phyloP scores from a whole-genome alignment of 768 basidiomycete species.

The Phaeotremella fagi region DNA sequence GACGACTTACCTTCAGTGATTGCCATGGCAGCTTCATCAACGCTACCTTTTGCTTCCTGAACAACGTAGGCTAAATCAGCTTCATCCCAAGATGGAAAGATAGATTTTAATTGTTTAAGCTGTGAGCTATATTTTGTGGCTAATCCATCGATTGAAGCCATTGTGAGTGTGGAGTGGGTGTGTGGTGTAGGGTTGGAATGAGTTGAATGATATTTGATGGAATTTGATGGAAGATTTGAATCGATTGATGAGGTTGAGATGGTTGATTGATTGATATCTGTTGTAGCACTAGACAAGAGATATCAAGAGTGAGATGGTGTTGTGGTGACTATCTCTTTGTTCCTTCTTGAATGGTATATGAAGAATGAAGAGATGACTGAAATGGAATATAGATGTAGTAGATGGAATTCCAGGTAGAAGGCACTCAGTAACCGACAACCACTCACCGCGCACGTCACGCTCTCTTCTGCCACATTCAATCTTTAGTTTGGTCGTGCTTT shows the following conservation, averaged over 20 bases:
- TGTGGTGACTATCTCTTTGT: no score
- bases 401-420: no score
- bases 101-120: constrained; percentile 41
- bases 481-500: no score
- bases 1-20: constrained; percentile 47
- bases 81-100: constrained; percentile 49
- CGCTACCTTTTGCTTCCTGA: constrained; percentile 46
- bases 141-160: constrained; percentile 39
- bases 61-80: constrained; percentile 44
- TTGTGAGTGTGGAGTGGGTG: constrained; percentile 8
- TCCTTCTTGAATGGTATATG: not conserved
- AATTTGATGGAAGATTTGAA: not conserved
- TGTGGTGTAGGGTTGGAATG: not conserved
- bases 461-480: no score
- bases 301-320: no score
- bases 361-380: not conserved
- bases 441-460: no score
- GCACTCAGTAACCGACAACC: no score
- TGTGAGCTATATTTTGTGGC: constrained; percentile 41
- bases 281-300: no score
- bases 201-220: not conserved
- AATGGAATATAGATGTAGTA: no score
- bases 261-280: no score
- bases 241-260: no score
- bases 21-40: constrained; percentile 46